phyloP scores from a whole-genome alignment of 1,284 basidiomycete genomes.

The Leucocoprinus gongylophorus region DNA sequence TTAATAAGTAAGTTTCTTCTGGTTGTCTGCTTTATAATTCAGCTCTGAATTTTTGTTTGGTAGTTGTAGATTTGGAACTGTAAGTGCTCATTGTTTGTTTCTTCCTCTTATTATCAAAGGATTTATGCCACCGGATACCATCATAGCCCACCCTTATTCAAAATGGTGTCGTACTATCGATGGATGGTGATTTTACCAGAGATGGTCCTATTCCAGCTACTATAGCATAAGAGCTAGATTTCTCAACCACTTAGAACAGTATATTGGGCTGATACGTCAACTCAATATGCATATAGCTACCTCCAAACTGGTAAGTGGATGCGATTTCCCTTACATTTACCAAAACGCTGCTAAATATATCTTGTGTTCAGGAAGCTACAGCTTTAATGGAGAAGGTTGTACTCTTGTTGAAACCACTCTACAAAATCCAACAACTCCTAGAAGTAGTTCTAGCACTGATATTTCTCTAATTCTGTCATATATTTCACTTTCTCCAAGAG shows the following conservation, averaged over 20 bases:
- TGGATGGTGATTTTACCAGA: slow-evolving; percentile 26
- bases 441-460: slow-evolving; percentile 38
- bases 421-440: slow-evolving; percentile 30
- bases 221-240: slow-evolving; percentile 29
- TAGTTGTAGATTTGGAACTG: slow-evolving; percentile 25
- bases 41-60: neutral
- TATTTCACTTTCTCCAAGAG: slow-evolving; percentile 13
- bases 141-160: slow-evolving; percentile 24
- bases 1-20: slow-evolving; percentile 4
- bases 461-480: slow-evolving; percentile 41
- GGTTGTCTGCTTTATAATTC: neutral
- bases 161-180: slow-evolving; percentile 24
- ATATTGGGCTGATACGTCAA: neutral
- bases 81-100: slow-evolving; percentile 9
- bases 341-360: neutral
- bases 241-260: no score
- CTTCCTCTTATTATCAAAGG: neutral
- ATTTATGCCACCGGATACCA: neutral
- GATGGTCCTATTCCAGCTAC: slow-evolving; percentile 30
- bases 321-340: no score
- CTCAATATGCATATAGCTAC: slow-evolving; percentile 21
- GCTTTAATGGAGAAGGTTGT: slow-evolving; percentile 39
- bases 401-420: slow-evolving; percentile 38
- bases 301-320: slow-evolving; percentile 29
- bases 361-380: slow-evolving; percentile 24